These are phyloP conservation scores for Suillus placidus DNA, from an alignment of 768 basidiomycete genomes.

Conservation along the genomic window DNA sequence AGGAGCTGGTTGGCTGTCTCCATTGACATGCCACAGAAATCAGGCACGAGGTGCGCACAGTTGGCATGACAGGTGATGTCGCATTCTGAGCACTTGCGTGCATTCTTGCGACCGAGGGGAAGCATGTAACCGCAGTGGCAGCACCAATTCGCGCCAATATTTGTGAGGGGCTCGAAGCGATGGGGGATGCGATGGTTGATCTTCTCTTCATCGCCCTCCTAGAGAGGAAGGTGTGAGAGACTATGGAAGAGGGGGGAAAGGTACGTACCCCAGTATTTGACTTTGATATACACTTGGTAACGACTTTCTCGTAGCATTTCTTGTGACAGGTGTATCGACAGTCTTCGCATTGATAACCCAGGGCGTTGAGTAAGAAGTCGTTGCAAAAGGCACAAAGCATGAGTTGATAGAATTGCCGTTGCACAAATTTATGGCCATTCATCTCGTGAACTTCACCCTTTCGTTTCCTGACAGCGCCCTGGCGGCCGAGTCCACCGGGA, in stretches of 20 bases:
- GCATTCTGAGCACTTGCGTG: constrained; percentile 94
- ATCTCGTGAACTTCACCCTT: constrained; percentile 99
- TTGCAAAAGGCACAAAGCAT: constrained; percentile 98
- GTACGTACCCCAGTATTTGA: constrained; percentile 85
- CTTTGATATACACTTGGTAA: constrained; percentile 99
- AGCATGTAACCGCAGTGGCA: constrained; percentile 99
- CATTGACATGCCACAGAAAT: constrained; percentile 99
- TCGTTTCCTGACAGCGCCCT: constrained; percentile 96
- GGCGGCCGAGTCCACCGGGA: constrained; percentile 90
- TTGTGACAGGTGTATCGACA: constrained; percentile 99
- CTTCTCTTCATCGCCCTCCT: constrained; percentile 98
- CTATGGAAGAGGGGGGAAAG: constrained; percentile 1
- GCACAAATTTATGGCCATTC: constrained; percentile 99
- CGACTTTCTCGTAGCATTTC: constrained; percentile 98
- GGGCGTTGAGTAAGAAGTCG: constrained; percentile 95
- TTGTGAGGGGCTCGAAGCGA: constrained; percentile 95
- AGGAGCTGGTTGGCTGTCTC: constrained; percentile 95
- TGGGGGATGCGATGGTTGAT: constrained; percentile 99
- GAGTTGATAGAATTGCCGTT: constrained; percentile 96
- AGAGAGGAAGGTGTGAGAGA: constrained; percentile 6
- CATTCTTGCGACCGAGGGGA: constrained; percentile 95
- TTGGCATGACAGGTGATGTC: constrained; percentile 96
- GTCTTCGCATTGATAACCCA: constrained; percentile 99
- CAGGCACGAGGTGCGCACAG: constrained; percentile 97
- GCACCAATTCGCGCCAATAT: constrained; percentile 98